A percentile compares a stretch with the other conserved stretches of the same genome.
phyloP scores from a whole-genome alignment of 2,329 filamentous ascomycete genomes.

The Pestalotiopsis sp. region DNA sequence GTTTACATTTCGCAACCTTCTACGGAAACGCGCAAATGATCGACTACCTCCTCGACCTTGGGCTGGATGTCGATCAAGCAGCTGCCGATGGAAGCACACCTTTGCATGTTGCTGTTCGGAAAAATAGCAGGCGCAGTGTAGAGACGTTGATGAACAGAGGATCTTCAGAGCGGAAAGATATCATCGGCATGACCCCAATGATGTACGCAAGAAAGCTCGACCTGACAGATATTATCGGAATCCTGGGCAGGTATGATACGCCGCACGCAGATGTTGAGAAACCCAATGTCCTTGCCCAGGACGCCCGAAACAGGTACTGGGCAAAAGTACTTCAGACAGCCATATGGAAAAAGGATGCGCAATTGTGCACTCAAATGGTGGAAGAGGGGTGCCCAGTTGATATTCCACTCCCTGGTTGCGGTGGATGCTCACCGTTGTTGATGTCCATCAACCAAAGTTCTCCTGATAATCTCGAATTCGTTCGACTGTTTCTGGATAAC shows the following conservation, averaged over 20 bases:
- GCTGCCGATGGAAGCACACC: background rate
- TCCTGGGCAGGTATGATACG: no score
- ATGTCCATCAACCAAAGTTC: background rate
- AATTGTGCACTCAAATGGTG: background rate
- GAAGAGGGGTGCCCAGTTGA: background rate
- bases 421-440: background rate
- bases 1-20: background rate
- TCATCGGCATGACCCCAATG: no score
- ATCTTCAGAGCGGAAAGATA: no score
- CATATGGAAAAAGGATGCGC: no score
- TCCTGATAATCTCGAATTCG: rapidly evolving
- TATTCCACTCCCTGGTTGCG: background rate
- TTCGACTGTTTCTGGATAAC: background rate
- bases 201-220: no score
- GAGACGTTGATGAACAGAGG: no score
- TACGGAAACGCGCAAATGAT: rapidly evolving
- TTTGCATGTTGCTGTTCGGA: background rate
- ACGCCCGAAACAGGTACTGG: background rate
- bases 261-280: no score
- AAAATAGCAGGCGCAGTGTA: rapidly evolving
- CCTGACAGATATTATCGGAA: no score
- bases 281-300: rapidly evolving
- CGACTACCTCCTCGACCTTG: background rate
- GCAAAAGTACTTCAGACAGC: background rate
- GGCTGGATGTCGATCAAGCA: background rate